Evolutionary conservation across 257 asterid genomes (phyloP).

Genomic region (Gentiana straminea): DNA sequence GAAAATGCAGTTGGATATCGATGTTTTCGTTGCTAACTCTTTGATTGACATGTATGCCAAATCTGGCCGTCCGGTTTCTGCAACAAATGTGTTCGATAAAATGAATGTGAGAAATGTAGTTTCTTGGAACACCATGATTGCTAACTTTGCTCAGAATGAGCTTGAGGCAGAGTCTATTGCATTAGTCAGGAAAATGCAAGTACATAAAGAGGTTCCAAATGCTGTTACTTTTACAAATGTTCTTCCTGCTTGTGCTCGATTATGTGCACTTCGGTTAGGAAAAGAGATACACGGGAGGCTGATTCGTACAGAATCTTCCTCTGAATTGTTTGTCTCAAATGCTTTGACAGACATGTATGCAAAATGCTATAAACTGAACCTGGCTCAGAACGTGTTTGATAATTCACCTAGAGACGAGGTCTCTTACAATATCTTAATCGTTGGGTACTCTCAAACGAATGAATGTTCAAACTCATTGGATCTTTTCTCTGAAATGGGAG

Average conservation of each 20-base stretch:
- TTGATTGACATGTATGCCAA: constrained; percentile 70
- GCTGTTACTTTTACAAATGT: constrained; percentile 52
- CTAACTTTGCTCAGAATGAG: constrained; percentile 54
- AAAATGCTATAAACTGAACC: constrained; percentile 44
- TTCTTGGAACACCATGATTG: constrained; percentile 69
- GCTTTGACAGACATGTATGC: constrained; percentile 69
- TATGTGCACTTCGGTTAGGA: constrained; percentile 37
- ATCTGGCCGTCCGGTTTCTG: constrained; percentile 27
- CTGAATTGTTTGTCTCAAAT: constrained; percentile 57
- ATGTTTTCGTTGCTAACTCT: constrained; percentile 60
- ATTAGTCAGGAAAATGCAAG: constrained; percentile 50
- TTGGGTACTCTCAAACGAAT: constrained; percentile 48
- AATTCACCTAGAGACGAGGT: constrained; percentile 46
- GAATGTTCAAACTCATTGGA: constrained; percentile 32
- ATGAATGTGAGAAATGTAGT: constrained; percentile 37
- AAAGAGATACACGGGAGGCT: constrained; percentile 60
- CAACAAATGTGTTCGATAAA: constrained; percentile 35
- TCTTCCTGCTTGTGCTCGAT: constrained; percentile 70
- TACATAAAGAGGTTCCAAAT: constrained; percentile 38
- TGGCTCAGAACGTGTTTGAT: constrained; percentile 37
- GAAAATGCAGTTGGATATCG: constrained; percentile 39
- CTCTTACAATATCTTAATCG: constrained; percentile 57
- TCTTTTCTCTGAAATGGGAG: constrained; percentile 59
- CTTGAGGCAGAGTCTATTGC: constrained; percentile 36
- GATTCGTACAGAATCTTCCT: constrained; percentile 25